Evolutionary conservation across 2,329 filamentous ascomycete species (phyloP).

Genomic region (Penicillium sp.): DNA sequence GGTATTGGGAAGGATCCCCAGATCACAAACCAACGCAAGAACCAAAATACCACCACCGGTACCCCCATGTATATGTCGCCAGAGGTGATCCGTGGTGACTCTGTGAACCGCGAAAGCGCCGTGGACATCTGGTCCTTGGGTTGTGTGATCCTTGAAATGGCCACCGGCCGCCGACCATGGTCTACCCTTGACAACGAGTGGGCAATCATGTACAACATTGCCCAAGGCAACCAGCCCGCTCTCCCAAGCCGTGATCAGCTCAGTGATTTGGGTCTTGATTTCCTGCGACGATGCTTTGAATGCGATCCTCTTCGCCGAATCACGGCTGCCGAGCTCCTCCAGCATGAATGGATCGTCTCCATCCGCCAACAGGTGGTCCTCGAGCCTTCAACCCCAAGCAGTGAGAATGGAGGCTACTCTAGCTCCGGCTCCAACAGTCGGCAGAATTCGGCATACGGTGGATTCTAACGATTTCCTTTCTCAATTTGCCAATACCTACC

Average conservation of each 20-base stretch:
- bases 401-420: conserved; percentile 36
- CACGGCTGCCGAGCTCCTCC: conserved; percentile 82
- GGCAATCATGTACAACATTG: conserved; percentile 99
- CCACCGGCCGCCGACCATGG: conserved; percentile 91
- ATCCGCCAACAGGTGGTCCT: conserved; percentile 51
- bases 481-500: background rate
- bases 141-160: conserved; percentile 97
- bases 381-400: conserved; percentile 42
- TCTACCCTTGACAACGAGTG: conserved; percentile 96
- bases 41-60: conserved; percentile 91
- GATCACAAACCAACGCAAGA: conserved; percentile 40
- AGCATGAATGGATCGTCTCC: conserved; percentile 81
- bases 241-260: conserved; percentile 81
- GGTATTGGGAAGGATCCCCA: conserved; percentile 32
- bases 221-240: conserved; percentile 89
- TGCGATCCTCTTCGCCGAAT: conserved; percentile 77
- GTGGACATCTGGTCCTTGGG: conserved; percentile 96
- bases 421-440: conserved; percentile 29
- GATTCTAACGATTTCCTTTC: conserved; percentile 18
- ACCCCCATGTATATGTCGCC: conserved; percentile 99
- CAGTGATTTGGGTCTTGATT: conserved; percentile 81
- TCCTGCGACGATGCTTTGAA: conserved; percentile 82
- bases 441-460: conserved; percentile 30
- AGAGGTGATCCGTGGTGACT: conserved; percentile 92
- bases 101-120: conserved; percentile 75